Base-by-base conservation (phyloP, 148 eudicot genomes). In the Chenopodium berlandieri region DNA sequence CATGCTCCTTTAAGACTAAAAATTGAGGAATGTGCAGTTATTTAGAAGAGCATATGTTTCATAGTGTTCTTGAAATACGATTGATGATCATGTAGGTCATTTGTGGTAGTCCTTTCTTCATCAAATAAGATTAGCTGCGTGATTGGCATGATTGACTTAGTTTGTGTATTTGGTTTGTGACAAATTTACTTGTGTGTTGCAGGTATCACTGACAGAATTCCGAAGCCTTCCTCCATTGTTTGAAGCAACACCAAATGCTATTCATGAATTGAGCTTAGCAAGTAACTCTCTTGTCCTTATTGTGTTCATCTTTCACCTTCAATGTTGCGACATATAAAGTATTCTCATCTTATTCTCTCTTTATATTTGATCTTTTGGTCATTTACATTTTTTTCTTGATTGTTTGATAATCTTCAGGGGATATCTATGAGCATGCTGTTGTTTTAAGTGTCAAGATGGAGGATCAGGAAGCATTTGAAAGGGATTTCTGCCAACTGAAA, bases 391-490 rank as follows among this genome's bases (percentile, higher is more conserved):
- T 19, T n/a, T 50, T 52, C 54, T 34, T 40, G 23, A 66, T 27
- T 60, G 9, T 31, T 25, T 22, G 71, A 50, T 64, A 40, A 78
- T 66, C 34, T 79, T 78, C 86, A 96, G 99, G 99, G 88, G 98
- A 94, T 74, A 91, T 96, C 63, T 96, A 89, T 80, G 99, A 96
- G 88, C 98, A 94, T 88, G 99, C 98, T 47, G 97, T 94, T 80
- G 89, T 96, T 78, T 81, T 94, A 79, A 91, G 97, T 80, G 99
- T 96, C 85, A 94, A 96, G 86, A 90, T 86, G 86, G 98, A 96
- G 85, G 99, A 96, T 81, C 94, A 92, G 79, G 98, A 94, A 73
- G 95, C 97, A 30, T 96, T 96, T 83, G 99, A 96, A 85, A 92
- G 99, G 85, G 95, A 96, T 79, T 94, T 91, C 84, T 91, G 90